Evolutionary conservation across 176 grass and related monocot genomes (phyloP).

Genomic region (Ananas comosus): DNA sequence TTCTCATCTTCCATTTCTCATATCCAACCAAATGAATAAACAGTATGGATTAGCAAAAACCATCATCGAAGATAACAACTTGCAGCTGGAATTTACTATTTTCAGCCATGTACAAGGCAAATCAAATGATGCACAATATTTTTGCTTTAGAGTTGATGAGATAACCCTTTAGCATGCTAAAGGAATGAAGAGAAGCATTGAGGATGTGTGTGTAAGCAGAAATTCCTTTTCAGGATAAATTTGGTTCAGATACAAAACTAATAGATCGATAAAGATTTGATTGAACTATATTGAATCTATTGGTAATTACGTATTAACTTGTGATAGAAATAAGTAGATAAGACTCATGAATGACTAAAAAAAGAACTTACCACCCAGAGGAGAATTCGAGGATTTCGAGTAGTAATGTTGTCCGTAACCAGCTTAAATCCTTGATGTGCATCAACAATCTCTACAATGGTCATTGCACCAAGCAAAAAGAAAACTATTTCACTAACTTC

Average conservation of each 20-base stretch:
- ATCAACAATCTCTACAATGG: conserved; percentile 98
- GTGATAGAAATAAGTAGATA: not conserved
- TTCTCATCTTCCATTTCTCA: not conserved
- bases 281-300: no score
- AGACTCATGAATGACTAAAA: not conserved
- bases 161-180: not conserved
- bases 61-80: not conserved
- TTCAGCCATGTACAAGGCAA: not conserved
- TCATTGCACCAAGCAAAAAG: conserved; percentile 99
- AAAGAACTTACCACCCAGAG: conserved; percentile 85
- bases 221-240: not conserved
- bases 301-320: not conserved
- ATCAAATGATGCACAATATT: no score
- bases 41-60: not conserved
- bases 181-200: not conserved
- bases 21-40: not conserved
- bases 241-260: not conserved
- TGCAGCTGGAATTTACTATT: not conserved
- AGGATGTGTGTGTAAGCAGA: not conserved
- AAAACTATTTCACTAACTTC: conserved; percentile 99
- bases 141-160: no score
- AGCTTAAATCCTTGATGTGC: conserved; percentile 97
- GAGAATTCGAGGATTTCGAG: conserved; percentile 70
- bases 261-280: no score
- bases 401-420: conserved; percentile 94